A percentile compares a stretch with the other conserved stretches of the same genome.
phyloP scores from a whole-genome alignment of 2,329 filamentous ascomycete species.

The Lasiodiplodia sp. region DNA sequence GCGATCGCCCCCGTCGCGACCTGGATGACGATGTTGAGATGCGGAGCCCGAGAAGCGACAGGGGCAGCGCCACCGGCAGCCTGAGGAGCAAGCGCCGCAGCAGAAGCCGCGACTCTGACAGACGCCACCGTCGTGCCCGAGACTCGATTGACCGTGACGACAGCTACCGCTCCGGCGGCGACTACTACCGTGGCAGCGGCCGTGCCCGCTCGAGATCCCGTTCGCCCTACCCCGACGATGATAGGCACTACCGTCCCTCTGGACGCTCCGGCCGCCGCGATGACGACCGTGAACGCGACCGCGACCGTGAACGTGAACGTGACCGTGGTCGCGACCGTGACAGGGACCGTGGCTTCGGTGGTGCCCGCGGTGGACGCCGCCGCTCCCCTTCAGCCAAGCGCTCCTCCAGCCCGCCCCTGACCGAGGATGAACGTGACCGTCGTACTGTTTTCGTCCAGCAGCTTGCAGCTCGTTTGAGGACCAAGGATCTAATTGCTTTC shows the following conservation, averaged over 20 bases:
- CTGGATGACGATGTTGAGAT: slow-evolving; percentile 49
- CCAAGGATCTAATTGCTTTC: slow-evolving; percentile 90
- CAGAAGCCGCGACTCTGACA: slow-evolving; percentile 38
- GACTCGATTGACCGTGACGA: slow-evolving; percentile 34
- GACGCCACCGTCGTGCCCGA: slow-evolving; percentile 35
- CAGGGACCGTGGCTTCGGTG: slow-evolving; percentile 62
- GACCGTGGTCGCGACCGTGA: slow-evolving; percentile 64
- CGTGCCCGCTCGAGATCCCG: slow-evolving; percentile 45
- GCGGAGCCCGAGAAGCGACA: slow-evolving; percentile 36
- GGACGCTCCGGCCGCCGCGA: slow-evolving; percentile 49
- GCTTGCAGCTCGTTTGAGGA: slow-evolving; percentile 90
- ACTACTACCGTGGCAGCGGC: slow-evolving; percentile 50
- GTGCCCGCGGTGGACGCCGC: slow-evolving; percentile 55
- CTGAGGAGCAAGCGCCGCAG: slow-evolving; percentile 40
- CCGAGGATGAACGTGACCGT: slow-evolving; percentile 94
- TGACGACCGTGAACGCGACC: slow-evolving; percentile 61
- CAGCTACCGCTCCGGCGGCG: slow-evolving; percentile 38
- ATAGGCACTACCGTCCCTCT: slow-evolving; percentile 45
- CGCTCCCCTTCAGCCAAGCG: slow-evolving; percentile 50
- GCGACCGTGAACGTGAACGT: slow-evolving; percentile 64
- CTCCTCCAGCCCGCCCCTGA: slow-evolving; percentile 67
- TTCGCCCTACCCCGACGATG: slow-evolving; percentile 45
- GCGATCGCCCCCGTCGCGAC: slow-evolving; percentile 36
- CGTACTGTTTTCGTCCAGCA: slow-evolving; percentile 99
- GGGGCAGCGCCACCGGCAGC: slow-evolving; percentile 48